phyloP scores from a whole-genome alignment of 306 rosid species.

The Astragalus glycyphyllos region DNA sequence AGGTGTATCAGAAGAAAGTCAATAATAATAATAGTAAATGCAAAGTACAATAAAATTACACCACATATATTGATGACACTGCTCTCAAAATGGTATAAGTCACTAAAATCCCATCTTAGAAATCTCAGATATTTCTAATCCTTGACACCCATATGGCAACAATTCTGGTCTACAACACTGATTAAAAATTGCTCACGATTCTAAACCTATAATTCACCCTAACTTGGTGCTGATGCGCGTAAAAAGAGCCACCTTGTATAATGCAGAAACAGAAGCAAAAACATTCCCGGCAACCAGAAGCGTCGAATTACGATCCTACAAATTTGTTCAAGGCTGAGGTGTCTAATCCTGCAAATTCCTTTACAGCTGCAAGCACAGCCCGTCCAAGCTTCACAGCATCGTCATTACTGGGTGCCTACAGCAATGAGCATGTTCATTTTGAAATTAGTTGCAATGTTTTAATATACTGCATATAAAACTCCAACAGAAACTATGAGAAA shows the following conservation, averaged over 20 bases:
- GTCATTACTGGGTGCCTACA: slow-evolving; percentile 71
- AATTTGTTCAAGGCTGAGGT: slow-evolving; percentile 81
- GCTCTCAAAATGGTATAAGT: slow-evolving; percentile 22
- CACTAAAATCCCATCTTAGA: slow-evolving; percentile 11
- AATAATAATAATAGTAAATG: not conserved
- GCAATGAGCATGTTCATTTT: slow-evolving; percentile 11
- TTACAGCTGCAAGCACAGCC: slow-evolving; percentile 64
- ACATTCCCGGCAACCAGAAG: slow-evolving; percentile 35
- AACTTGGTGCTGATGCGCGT: slow-evolving; percentile 30
- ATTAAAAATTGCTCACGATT: slow-evolving; percentile 1
- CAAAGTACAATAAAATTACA: slow-evolving; percentile 34
- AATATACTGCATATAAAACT: not conserved
- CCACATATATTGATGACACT: not conserved
- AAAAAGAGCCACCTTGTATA: slow-evolving; percentile 30
- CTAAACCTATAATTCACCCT: slow-evolving; percentile 31
- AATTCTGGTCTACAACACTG: slow-evolving; percentile 9
- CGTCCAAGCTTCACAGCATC: slow-evolving; percentile 79
- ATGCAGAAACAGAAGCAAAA: slow-evolving; percentile 37
- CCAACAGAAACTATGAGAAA: slow-evolving; percentile 9
- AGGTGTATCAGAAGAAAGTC: not conserved
- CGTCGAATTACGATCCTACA: slow-evolving; percentile 51
- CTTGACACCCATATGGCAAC: slow-evolving; percentile 6
- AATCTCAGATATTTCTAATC: slow-evolving; percentile 23
- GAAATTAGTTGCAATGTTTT: slow-evolving; percentile 39
- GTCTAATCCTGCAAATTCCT: slow-evolving; percentile 76